These are phyloP conservation scores for Eucalyptus tenuipes DNA, from an alignment of 345 rosid genomes.

Conservation along the genomic window DNA sequence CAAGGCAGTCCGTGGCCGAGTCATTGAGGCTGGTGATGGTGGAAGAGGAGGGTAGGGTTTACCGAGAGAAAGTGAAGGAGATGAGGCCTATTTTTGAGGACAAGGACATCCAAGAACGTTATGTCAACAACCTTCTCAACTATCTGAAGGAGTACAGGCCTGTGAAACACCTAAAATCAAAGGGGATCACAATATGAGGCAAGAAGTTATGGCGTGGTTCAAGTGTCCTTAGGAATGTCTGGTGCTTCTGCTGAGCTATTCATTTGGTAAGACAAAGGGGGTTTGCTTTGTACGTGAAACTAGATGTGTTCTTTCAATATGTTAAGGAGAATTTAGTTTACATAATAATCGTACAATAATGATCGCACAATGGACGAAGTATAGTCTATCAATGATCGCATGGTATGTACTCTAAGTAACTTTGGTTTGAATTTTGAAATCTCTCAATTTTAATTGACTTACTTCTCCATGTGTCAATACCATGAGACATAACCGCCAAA, in stretches of 20 bases:
- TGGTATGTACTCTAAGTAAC: background rate
- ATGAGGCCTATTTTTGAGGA: slow-evolving; percentile 1
- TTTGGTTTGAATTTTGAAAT: background rate
- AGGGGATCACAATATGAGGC: background rate
- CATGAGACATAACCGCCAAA: too few species aligned
- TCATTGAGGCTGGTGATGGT: too few species aligned
- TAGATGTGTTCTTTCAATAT: background rate
- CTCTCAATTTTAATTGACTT: background rate
- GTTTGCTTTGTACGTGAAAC: background rate
- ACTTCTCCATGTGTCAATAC: background rate
- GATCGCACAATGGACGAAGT: background rate
- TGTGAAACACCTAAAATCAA: background rate
- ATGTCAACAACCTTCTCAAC: background rate
- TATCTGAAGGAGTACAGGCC: background rate
- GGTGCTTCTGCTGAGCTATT: background rate
- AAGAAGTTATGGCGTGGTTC: background rate
- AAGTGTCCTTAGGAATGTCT: background rate
- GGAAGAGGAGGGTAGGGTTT: slow-evolving; percentile 1
- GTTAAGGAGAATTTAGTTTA: background rate
- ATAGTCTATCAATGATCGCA: background rate
- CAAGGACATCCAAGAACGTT: background rate
- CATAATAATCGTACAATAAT: background rate
- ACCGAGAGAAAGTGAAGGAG: slow-evolving; percentile 17
- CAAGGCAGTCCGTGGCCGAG: too few species aligned
- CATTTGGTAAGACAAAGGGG: background rate